These are phyloP conservation scores for Globisporangium takayamanum DNA, from an alignment of 352 stramenopile genomes.

Conservation along the genomic window DNA sequence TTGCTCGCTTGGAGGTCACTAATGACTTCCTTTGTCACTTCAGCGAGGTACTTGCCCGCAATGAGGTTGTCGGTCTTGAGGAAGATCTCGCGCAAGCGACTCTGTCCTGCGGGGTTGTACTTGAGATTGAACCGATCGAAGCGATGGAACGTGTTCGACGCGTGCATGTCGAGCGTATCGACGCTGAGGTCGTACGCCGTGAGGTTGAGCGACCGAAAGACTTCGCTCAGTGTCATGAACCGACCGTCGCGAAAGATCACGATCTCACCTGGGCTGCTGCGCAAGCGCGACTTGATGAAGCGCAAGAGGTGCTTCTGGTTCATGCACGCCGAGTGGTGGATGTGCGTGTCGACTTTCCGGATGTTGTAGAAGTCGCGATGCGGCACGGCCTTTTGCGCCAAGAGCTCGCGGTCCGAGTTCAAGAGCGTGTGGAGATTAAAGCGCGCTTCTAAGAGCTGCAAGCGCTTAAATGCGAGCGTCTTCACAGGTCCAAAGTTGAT, in stretches of 20 bases:
- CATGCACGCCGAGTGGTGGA: slow-evolving; percentile 96
- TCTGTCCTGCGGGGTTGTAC: slow-evolving; percentile 96
- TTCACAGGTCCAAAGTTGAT: slow-evolving; percentile 87
- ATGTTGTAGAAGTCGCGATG: slow-evolving; percentile 99
- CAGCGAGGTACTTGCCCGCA: slow-evolving; percentile 91
- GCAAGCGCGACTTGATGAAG: slow-evolving; percentile 85
- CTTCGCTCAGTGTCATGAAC: slow-evolving; percentile 94
- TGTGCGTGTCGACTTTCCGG: slow-evolving; percentile 98
- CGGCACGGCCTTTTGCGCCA: slow-evolving; percentile 94
- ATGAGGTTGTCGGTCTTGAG: slow-evolving; percentile 99
- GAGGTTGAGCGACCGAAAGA: slow-evolving; percentile 91
- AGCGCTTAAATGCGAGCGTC: slow-evolving; percentile 79
- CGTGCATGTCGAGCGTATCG: slow-evolving; percentile 98
- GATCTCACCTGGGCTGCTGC: slow-evolving; percentile 85
- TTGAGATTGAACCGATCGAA: slow-evolving; percentile 99
- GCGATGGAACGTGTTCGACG: slow-evolving; percentile 98
- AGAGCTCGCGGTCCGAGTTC: slow-evolving; percentile 93
- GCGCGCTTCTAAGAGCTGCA: slow-evolving; percentile 85
- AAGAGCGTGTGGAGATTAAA: slow-evolving; percentile 97
- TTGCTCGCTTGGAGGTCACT: slow-evolving; percentile 86
- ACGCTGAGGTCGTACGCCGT: slow-evolving; percentile 98
- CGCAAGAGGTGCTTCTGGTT: slow-evolving; percentile 94
- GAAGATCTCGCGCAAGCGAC: slow-evolving; percentile 96
- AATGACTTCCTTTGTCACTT: slow-evolving; percentile 94
- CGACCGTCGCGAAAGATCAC: slow-evolving; percentile 95